Base-by-base conservation (phyloP, 2,329 filamentous ascomycete genomes). In the Pseudogymnoascus verrucosus region DNA sequence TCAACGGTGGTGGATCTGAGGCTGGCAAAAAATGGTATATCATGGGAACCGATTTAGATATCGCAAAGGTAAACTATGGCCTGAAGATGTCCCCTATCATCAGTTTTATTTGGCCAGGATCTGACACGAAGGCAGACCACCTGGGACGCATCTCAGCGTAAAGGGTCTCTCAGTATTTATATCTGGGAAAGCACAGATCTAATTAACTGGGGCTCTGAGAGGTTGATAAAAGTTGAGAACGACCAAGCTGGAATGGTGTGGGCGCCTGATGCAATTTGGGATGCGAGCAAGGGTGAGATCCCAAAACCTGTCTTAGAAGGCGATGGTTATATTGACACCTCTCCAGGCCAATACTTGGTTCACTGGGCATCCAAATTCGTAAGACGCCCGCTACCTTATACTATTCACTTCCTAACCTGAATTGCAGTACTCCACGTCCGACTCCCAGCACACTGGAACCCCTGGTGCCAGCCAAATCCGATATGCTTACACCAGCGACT, bases 231-330 rank as follows among this genome's bases (percentile, higher is more conserved):
- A 0, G 81, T 84, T 10, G 82, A 84, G 67, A 77, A 82, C 64
- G 71, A 71, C n/a, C 79, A 76, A 3, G 82, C 81, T 0, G 82
- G 82, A 3, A 84, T 84, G 82, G 80, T 83, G 0, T 85, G 82
- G 82, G 82, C 82, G 0, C 83, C 82, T 0, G 79, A 81, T 61
- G 82, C 82, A 0, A 78, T 84, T 61, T 84, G 78, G 77, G 81
- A 84, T 66, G 72, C 75, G 0, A 71, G 73, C 1, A 77, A 78
- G 68, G 71, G 75, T 74, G 61, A 67, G 70, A 57, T 44, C 23
- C 5, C 14, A 12, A 62, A 36, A 21, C 36, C 12, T 6, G 26
- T 12, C 39, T 21, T n/a, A 40, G 7, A 40, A 10, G 14, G 14
- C 7, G n/a, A 2, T n/a, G 7, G 34, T n/a, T 10, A 51, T 47